Base-by-base conservation (phyloP, 352 stramenopile genomes). In the Phytophthora pistaciae region DNA sequence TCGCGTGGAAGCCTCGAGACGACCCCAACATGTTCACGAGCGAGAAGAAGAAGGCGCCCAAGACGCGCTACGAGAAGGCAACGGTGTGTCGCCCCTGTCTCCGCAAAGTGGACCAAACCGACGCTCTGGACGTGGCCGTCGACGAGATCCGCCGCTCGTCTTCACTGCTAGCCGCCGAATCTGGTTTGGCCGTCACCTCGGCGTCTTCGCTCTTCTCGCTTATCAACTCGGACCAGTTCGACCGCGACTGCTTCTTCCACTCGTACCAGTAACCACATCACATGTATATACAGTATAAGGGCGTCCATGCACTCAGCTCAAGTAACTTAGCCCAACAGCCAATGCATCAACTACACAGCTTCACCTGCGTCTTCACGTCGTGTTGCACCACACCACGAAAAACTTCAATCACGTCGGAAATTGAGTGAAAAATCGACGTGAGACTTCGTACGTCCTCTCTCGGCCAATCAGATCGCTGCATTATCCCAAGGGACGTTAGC, bases 141-240 rank as follows among this genome's bases (percentile, higher is more conserved):
- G 74, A 80, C 70, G 74, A 78, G 29, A 72, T 76, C 49, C 61
- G 70, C 40, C 74, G 61, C 18, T 33, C 70, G 9, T 78, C 70
- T 13, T 65, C 74, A 9, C 55, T 80, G n/a, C 29, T 80, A 40
- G 74, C 70, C n/a, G 49, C 48, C 14, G 66, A 77, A 56, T 77
- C 70, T 8, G 66, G 65, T 5, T 21, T 74, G 50, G 60, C 70
- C n/a, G 40, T 77, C 49, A 64, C 70, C 44, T 80, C 74, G 11
- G 74, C 65, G 9, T 78, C 74, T n/a, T 80, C 74, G 21, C 65
- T 80, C 29, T 75, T 73, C 54, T 80, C 74, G 13, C 74, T 80
- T 31, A 78, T 78, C 66, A 80, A 72, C 61, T 80, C 74, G 74
- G 74, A 80, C 60, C 52, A 62, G 16, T 80, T 78, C 66, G 74